A percentile compares a stretch with the other conserved stretches of the same genome.
These are phyloP conservation scores for Chytridium lagenaria DNA, from an alignment of 371 early-diverging fungal species.

Conservation along the genomic window DNA sequence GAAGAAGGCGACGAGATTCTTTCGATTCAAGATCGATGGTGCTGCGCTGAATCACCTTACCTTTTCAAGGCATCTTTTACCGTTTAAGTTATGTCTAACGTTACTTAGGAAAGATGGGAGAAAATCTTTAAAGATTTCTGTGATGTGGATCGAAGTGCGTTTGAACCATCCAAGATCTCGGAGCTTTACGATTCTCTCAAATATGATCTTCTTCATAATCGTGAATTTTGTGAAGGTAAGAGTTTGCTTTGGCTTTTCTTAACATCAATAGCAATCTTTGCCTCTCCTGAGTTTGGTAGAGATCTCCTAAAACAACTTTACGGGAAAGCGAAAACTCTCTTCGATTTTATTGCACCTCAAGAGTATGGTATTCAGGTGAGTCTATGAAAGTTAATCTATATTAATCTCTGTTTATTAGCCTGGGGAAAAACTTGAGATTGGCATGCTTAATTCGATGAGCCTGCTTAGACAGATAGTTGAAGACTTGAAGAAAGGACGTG, in stretches of 20 bases:
- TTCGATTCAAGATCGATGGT: conserved; percentile 63
- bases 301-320: conserved; percentile 72
- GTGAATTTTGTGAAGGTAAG: conserved; percentile 77
- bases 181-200: conserved; percentile 95
- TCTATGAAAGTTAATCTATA: background rate
- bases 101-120: conserved; percentile 89
- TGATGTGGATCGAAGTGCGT: conserved; percentile 62
- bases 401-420: conserved; percentile 32
- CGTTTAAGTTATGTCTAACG: background rate
- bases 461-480: conserved; percentile 77
- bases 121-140: conserved; percentile 90
- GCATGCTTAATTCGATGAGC: conserved; percentile 77
- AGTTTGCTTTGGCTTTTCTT: conserved; percentile 40
- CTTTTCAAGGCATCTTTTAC: conserved; percentile 46
- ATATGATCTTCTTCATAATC: conserved; percentile 94
- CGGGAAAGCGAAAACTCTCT: conserved; percentile 78
- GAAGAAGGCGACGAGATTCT: conserved; percentile 59
- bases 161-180: conserved; percentile 84
- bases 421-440: conserved; percentile 87
- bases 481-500: conserved; percentile 71
- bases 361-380: conserved; percentile 85
- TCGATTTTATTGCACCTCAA: conserved; percentile 91
- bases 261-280: conserved; percentile 33
- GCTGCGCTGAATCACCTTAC: conserved; percentile 55
- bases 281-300: conserved; percentile 31